These are phyloP conservation scores for Trypanosoma mega DNA, from an alignment of 208 protist genomes.

Conservation along the genomic window DNA sequence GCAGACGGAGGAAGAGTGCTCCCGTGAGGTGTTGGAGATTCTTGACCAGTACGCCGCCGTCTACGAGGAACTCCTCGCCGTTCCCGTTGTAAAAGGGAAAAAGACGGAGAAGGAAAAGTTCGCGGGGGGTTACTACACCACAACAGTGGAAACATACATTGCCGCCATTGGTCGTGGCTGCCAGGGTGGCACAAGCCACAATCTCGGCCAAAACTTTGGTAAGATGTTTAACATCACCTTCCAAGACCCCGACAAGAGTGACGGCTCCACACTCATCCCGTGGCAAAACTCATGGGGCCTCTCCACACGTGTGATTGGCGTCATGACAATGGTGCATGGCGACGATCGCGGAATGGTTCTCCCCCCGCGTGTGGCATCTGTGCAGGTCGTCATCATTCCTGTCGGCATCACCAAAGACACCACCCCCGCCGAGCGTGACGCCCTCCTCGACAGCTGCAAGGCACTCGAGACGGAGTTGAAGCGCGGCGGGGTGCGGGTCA, in stretches of 20 bases:
- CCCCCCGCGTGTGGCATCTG: constrained; percentile 95
- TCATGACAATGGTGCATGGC: constrained; percentile 99
- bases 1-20: constrained; percentile 92
- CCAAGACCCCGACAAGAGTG: constrained; percentile 88
- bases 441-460: constrained; percentile 53
- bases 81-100: constrained; percentile 95
- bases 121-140: constrained; percentile 98
- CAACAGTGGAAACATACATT: constrained; percentile 98
- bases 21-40: constrained; percentile 94
- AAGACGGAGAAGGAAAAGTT: constrained; percentile 99
- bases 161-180: constrained; percentile 95
- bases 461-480: constrained; percentile 65
- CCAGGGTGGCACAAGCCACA: constrained; percentile 96
- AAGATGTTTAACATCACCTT: constrained; percentile 98
- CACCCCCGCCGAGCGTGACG: constrained; percentile 44
- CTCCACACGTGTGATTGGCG: constrained; percentile 97
- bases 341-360: constrained; percentile 99
- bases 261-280: constrained; percentile 80
- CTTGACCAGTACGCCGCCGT: constrained; percentile 95
- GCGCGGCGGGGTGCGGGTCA: constrained; percentile 76
- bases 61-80: constrained; percentile 97
- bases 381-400: constrained; percentile 95
- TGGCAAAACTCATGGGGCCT: constrained; percentile 99
- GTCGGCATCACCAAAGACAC: constrained; percentile 89
- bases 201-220: constrained; percentile 97